Percentiles rank a stretch among this genome's conserved stretches.
phyloP scores from a whole-genome alignment of 805 yeast genomes.

The Suhomyces prunicola region DNA sequence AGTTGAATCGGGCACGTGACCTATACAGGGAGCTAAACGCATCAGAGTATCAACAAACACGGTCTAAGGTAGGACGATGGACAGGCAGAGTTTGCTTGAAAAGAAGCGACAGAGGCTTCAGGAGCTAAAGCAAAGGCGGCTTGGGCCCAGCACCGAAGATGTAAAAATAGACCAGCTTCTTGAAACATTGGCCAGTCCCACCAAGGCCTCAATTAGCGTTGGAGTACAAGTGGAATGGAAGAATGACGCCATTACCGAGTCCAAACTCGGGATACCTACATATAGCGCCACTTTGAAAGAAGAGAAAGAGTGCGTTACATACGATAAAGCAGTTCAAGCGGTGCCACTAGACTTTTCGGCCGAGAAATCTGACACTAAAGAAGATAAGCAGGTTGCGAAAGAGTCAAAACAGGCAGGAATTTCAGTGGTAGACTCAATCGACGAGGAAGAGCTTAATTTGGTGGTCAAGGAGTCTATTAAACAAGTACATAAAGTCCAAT shows the following conservation, averaged over 20 bases:
- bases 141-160: constrained; percentile 10
- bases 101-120: constrained; percentile 37
- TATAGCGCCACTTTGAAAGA: not conserved
- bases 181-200: constrained; percentile 6
- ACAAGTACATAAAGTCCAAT: constrained; percentile 18
- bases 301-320: constrained; percentile 11
- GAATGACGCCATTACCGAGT: not conserved
- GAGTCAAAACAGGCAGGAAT: not conserved
- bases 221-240: constrained; percentile 26
- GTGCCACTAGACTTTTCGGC: not conserved
- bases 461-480: constrained; percentile 22
- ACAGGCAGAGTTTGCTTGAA: constrained; percentile 36
- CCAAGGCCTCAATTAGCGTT: constrained; percentile 17
- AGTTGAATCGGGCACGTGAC: not conserved
- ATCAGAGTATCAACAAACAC: not conserved
- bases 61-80: constrained; percentile 17
- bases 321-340: constrained; percentile 25
- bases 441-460: constrained; percentile 18
- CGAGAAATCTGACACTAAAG: not conserved
- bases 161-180: constrained; percentile 15
- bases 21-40: not conserved
- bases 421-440: constrained; percentile 1
- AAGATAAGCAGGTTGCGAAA: not conserved
- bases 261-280: not conserved
- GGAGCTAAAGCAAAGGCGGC: constrained; percentile 23